These are phyloP conservation scores for Boletus sp. DNA, from an alignment of 768 basidiomycete species.

Conservation along the genomic window DNA sequence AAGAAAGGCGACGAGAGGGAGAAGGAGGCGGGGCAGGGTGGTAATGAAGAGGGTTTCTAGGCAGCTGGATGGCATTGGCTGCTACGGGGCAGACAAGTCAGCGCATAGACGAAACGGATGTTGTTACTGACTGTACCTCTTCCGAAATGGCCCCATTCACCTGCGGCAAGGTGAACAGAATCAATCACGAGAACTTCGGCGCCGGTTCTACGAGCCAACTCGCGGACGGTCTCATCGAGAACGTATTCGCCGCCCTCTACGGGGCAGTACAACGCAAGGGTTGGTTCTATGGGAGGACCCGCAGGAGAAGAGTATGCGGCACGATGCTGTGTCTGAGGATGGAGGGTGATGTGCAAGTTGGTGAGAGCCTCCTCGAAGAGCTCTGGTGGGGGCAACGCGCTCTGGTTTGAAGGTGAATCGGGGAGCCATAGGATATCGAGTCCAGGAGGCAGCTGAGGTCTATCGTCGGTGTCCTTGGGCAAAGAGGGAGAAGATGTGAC, in stretches of 20 bases:
- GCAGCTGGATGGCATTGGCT: conserved; percentile 62
- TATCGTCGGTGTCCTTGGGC: conserved; percentile 25
- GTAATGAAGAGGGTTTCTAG: conserved; percentile 76
- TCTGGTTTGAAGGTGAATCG: conserved; percentile 25
- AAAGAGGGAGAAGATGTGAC: background rate
- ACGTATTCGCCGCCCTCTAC: conserved; percentile 79
- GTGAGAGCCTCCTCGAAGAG: conserved; percentile 74
- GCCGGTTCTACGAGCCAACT: conserved; percentile 67
- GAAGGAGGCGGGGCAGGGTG: conserved; percentile 30
- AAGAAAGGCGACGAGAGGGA: conserved; percentile 25
- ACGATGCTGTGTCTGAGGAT: conserved; percentile 77
- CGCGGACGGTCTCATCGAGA: conserved; percentile 73
- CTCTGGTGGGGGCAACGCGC: conserved; percentile 63
- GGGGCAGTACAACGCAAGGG: conserved; percentile 83
- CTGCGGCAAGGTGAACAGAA: conserved; percentile 77
- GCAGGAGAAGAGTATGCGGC: conserved; percentile 56
- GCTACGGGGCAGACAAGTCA: conserved; percentile 41
- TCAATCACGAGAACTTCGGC: conserved; percentile 86
- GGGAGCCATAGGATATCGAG: conserved; percentile 68
- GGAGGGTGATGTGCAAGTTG: conserved; percentile 72
- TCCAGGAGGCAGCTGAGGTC: conserved; percentile 49
- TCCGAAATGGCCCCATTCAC: conserved; percentile 85
- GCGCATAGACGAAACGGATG: background rate
- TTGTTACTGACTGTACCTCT: conserved; percentile 46
- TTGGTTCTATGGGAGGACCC: conserved; percentile 67